Evolutionary conservation across 1,284 basidiomycete genomes (phyloP).

Genomic region (Mycena sp.): DNA sequence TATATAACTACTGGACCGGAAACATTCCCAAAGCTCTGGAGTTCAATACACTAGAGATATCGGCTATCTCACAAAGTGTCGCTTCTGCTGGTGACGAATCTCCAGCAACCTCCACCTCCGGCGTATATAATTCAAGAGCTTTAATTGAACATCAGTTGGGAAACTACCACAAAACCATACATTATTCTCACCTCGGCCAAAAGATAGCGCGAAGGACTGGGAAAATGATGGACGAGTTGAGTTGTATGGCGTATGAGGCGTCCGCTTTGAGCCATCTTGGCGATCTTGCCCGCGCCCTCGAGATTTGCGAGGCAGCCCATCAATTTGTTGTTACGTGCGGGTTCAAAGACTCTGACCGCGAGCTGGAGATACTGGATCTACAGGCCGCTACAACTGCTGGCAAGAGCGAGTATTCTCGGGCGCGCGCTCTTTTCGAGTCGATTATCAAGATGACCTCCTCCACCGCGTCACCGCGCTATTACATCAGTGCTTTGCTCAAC

Average conservation of each 20-base stretch:
- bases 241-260: too few relatives aligned
- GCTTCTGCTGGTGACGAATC: not conserved
- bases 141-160: too few relatives aligned
- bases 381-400: constrained; percentile 2
- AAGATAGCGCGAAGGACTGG: too few relatives aligned
- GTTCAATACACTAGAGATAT: not conserved
- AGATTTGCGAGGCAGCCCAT: constrained; percentile 1
- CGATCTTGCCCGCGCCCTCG: not conserved
- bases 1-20: not conserved
- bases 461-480: not conserved
- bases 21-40: constrained; percentile 6
- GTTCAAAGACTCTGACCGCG: not conserved
- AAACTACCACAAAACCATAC: too few relatives aligned
- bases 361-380: not conserved
- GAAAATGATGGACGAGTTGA: too few relatives aligned
- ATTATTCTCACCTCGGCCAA: too few relatives aligned
- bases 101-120: not conserved
- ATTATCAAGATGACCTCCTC: not conserved
- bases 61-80: not conserved
- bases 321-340: not conserved
- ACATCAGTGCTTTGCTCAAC: not conserved
- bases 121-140: too few relatives aligned
- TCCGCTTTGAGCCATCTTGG: too few relatives aligned
- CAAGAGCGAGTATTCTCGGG: constrained; percentile 13
- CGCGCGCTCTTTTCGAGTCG: not conserved